These are phyloP conservation scores for Annona cherimola DNA, from an alignment of 164 flowering plant genomes.

Conservation along the genomic window DNA sequence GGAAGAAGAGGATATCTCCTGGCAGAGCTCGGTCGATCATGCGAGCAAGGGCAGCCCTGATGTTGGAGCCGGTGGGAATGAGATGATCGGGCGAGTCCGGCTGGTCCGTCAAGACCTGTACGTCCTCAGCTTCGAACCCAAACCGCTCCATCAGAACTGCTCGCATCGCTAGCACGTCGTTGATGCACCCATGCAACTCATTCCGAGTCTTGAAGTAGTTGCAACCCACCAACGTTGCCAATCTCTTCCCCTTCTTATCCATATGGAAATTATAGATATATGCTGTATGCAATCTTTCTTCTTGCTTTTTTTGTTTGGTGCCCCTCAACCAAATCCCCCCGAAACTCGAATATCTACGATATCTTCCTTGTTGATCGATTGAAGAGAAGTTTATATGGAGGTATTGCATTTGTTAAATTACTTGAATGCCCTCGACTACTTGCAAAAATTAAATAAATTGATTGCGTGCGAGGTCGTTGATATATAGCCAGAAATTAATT, in stretches of 20 bases:
- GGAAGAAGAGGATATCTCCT: constrained; percentile 65
- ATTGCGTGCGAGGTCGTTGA: too few species aligned
- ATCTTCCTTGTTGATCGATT: too few species aligned
- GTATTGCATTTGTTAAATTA: not conserved
- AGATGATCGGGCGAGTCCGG: constrained; percentile 23
- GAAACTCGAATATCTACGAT: not conserved
- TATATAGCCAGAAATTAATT: too few species aligned
- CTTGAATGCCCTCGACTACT: constrained; percentile 2
- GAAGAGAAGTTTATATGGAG: not conserved
- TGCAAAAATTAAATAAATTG: too few species aligned
- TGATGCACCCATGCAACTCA: constrained; percentile 76
- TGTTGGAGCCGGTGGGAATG: constrained; percentile 68
- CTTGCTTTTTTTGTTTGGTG: too few species aligned
- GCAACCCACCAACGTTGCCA: constrained; percentile 63
- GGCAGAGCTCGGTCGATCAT: constrained; percentile 52
- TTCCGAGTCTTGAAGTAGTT: constrained; percentile 48
- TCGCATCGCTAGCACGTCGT: constrained; percentile 58
- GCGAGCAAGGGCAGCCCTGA: constrained; percentile 34
- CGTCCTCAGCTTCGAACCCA: constrained; percentile 36
- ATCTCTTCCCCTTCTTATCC: constrained; percentile 27
- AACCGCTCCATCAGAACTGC: constrained; percentile 36
- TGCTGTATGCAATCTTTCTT: too few species aligned
- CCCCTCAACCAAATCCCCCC: not conserved
- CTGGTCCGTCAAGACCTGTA: constrained; percentile 51
- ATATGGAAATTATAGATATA: too few species aligned